Conservation (phyloP, 1,284 basidiomycete genomes). For the Tetrapyrgos nigripes region DNA sequence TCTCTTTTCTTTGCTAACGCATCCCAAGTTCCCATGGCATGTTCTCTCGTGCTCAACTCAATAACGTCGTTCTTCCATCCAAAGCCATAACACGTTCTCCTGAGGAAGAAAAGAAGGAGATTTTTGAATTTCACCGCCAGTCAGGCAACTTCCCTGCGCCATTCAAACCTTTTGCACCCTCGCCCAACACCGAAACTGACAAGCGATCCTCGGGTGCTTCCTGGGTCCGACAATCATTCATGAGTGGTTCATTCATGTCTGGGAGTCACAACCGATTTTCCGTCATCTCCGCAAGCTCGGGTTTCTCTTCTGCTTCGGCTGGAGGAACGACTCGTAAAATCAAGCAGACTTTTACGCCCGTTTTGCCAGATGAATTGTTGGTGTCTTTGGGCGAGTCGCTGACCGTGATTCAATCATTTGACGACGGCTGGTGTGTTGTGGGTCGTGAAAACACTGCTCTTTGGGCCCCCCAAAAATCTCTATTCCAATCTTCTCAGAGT, state of each 20-base stretch:
- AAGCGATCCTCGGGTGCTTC: slow-evolving; percentile 17
- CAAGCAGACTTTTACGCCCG: slow-evolving; percentile 66
- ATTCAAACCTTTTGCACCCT: slow-evolving; percentile 38
- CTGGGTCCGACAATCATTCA: slow-evolving; percentile 39
- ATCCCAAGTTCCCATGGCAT: slow-evolving; percentile 16
- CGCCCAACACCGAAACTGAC: slow-evolving; percentile 21
- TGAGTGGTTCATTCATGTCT: slow-evolving; percentile 34
- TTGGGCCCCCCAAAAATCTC: slow-evolving; percentile 37
- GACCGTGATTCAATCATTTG: slow-evolving; percentile 64
- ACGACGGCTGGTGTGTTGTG: slow-evolving; percentile 81
- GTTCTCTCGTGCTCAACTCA: slow-evolving; percentile 54
- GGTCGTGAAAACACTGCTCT: slow-evolving; percentile 51
- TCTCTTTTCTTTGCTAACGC: background rate
- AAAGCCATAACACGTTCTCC: slow-evolving; percentile 47
- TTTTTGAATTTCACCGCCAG: slow-evolving; percentile 51
- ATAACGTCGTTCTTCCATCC: slow-evolving; percentile 57
- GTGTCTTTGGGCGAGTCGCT: slow-evolving; percentile 62
- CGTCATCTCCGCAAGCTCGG: slow-evolving; percentile 42
- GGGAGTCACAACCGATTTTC: slow-evolving; percentile 41
- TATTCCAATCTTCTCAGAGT: slow-evolving; percentile 40
- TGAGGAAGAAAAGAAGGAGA: slow-evolving; percentile 43
- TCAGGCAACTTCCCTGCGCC: slow-evolving; percentile 55
- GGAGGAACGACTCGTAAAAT: slow-evolving; percentile 55
- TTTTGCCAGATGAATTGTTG: slow-evolving; percentile 74
- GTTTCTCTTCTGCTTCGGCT: slow-evolving; percentile 39